phyloP scores from a whole-genome alignment of 768 basidiomycete genomes.

The Boletus tylopilopsis region DNA sequence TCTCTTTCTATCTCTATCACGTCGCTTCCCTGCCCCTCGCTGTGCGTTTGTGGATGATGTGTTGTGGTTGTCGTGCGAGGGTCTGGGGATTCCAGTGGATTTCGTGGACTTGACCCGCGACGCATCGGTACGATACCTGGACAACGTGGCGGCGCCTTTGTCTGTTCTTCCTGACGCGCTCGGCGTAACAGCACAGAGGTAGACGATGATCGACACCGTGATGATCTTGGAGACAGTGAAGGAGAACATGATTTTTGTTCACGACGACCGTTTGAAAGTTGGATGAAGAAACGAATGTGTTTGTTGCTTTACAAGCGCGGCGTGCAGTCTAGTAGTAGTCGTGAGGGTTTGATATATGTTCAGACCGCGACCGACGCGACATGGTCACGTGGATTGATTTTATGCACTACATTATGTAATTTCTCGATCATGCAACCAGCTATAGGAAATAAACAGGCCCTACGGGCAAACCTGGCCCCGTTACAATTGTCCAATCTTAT shows the following conservation, averaged over 20 bases:
- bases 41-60: neutral
- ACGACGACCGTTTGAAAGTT: neutral
- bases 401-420: too few species aligned
- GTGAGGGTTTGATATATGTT: neutral
- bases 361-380: neutral
- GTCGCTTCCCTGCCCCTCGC: neutral
- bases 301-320: conserved; percentile 17
- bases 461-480: too few species aligned
- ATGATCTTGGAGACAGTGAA: conserved; percentile 11
- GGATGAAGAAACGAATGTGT: neutral
- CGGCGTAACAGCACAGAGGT: conserved; percentile 4
- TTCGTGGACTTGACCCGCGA: neutral
- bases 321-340: neutral
- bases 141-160: neutral
- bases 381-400: conserved; percentile 6
- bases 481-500: too few species aligned
- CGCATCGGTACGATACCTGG: conserved; percentile 3
- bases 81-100: neutral
- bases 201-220: conserved; percentile 10
- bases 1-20: neutral
- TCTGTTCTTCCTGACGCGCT: conserved; percentile 3
- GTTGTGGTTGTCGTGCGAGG: neutral
- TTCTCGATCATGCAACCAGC: too few species aligned
- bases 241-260: conserved; percentile 4
- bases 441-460: too few species aligned